A percentile compares a stretch with the other conserved stretches of the same genome.
These are phyloP conservation scores for Xylariales sp. DNA, from an alignment of 2,329 filamentous ascomycete species.

Conservation along the genomic window DNA sequence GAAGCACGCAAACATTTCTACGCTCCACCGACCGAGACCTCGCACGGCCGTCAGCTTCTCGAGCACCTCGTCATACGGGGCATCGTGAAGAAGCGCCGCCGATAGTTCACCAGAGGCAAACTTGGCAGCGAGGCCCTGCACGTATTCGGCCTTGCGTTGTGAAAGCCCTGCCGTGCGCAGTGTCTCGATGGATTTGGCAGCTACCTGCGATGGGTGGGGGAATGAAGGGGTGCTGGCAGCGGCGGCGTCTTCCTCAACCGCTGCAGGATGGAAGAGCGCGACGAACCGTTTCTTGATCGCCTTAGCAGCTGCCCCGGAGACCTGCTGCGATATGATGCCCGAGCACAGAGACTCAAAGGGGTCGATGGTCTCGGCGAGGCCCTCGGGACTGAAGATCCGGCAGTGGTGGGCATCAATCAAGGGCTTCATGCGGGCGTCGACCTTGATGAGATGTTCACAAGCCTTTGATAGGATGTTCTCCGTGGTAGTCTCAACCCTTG, in stretches of 20 bases:
- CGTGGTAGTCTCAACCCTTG: slow-evolving; percentile 51
- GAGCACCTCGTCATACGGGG: slow-evolving; percentile 81
- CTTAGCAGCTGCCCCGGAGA: slow-evolving; percentile 85
- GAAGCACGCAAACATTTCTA: slow-evolving; percentile 98
- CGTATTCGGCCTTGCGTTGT: slow-evolving; percentile 93
- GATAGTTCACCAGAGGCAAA: slow-evolving; percentile 73
- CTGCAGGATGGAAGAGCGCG: slow-evolving; percentile 52
- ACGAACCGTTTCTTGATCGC: slow-evolving; percentile 87
- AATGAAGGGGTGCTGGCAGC: no score
- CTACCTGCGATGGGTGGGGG: slow-evolving; percentile 72
- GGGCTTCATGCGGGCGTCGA: slow-evolving; percentile 67
- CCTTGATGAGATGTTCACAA: slow-evolving; percentile 65
- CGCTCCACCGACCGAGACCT: slow-evolving; percentile 84
- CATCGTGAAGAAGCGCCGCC: slow-evolving; percentile 69
- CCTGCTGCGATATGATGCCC: slow-evolving; percentile 94
- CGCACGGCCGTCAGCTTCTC: slow-evolving; percentile 79
- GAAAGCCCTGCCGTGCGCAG: slow-evolving; percentile 85
- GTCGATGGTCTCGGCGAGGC: slow-evolving; percentile 79
- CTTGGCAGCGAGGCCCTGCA: slow-evolving; percentile 78
- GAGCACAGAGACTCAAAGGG: slow-evolving; percentile 80
- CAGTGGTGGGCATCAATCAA: slow-evolving; percentile 75
- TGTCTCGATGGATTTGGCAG: slow-evolving; percentile 54
- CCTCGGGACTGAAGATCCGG: slow-evolving; percentile 73
- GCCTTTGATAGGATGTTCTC: slow-evolving; percentile 71
- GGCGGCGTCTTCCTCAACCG: no score